Base-by-base conservation (phyloP, 306 rosid species). In the Potentilla sterilis region DNA sequence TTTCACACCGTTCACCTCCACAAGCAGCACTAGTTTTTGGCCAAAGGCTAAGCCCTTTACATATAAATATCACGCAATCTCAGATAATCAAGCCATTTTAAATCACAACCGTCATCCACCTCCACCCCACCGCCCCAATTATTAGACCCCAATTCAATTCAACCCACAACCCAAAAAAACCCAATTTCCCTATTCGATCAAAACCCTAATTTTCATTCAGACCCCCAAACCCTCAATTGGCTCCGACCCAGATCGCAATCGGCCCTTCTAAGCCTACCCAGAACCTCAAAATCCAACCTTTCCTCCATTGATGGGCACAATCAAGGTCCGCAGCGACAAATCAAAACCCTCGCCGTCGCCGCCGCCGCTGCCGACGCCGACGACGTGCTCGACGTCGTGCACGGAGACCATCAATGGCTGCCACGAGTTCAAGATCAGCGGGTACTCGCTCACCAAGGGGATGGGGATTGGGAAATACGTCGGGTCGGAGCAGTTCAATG, bases 401-500 rank as follows among this genome's bases (percentile, higher is more conserved):
- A 84, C 86, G 13, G 90, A 86, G 74, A 84, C 92, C 19, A 83
- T 88, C 3, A 82, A 86, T 78, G 88, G 86, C 14, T 75, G 82
- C 51, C 92, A 88, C 78, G 86, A 82, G 52, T 80, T 88, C 69
- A 86, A 80, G 84, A 77, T 88, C 85, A 54, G 73, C 34, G 92
- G 92, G 5, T 88, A 72, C 77, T 86, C 90, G 16, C 84, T 88
- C 13, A 80, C 71, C 37, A 88, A 84, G 67, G 92, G 92, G 19
- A 82, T 84, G 84, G 92, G 90, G 70, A 79, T 88, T 62, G 90
- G 90, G 8, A 84, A 84, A 75, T 84, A 78, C 87, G 76, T 88
- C 10, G 77, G 90, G 14, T 88, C 90, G 64, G 92, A 88, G 19
- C 82, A 85, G 41, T 88, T 88, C 73, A 54, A 67, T 48, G 88